Conservation (phyloP, 805 yeast species). For the Starmerella vitae region DNA sequence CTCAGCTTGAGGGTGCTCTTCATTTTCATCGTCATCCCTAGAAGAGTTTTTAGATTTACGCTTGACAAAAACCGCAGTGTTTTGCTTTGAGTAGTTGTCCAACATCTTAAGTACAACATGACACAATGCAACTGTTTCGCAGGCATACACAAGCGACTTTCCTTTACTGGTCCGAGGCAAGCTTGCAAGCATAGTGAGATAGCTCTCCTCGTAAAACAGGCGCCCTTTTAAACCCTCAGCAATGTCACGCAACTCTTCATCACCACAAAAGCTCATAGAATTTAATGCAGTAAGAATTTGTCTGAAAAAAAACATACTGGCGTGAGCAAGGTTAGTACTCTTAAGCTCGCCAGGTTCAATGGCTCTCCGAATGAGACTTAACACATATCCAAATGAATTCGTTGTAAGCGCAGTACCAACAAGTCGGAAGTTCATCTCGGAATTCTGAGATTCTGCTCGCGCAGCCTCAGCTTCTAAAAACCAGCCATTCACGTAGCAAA, state of each 20-base stretch:
- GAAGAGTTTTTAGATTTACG: slow-evolving; percentile 28
- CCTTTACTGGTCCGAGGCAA: slow-evolving; percentile 53
- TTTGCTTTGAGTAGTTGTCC: slow-evolving; percentile 49
- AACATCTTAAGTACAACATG: slow-evolving; percentile 53
- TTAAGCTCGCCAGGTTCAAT: slow-evolving; percentile 24
- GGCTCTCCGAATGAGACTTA: slow-evolving; percentile 31
- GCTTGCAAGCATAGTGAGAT: slow-evolving; percentile 40
- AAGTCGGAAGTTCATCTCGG: slow-evolving; percentile 24
- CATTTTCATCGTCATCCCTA: slow-evolving; percentile 14
- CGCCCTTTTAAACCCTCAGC: slow-evolving; percentile 50
- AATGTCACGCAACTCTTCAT: slow-evolving; percentile 37
- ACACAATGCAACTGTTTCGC: slow-evolving; percentile 48
- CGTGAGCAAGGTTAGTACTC: slow-evolving; percentile 52
- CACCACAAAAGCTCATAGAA: slow-evolving; percentile 31
- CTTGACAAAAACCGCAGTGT: slow-evolving; percentile 37
- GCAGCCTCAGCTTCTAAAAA: slow-evolving; percentile 51
- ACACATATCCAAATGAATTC: slow-evolving; percentile 43
- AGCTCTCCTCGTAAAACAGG: slow-evolving; percentile 54
- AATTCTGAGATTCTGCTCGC: slow-evolving; percentile 20
- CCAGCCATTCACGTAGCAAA: slow-evolving; percentile 57
- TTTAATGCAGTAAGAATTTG: slow-evolving; percentile 41
- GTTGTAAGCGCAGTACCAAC: slow-evolving; percentile 41
- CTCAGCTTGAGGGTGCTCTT: slow-evolving; percentile 20
- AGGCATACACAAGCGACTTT: slow-evolving; percentile 49
- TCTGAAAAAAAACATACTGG: slow-evolving; percentile 52